Conservation (phyloP, 495 filamentous ascomycete genomes). For the Lasiosphaeris hirsuta region DNA sequence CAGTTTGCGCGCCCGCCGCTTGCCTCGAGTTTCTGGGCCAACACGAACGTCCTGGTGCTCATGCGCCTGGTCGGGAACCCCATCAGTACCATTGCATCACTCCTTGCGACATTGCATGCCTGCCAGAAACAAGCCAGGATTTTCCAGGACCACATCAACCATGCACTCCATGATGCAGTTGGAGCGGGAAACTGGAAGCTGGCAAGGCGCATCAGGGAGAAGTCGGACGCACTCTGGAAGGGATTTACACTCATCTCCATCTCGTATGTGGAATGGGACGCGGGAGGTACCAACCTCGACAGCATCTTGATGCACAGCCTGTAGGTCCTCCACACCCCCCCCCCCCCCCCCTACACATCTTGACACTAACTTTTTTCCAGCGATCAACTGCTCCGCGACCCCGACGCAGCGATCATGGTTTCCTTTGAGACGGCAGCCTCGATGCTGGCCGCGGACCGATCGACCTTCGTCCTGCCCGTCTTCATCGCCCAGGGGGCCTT, state of each 20-base stretch:
- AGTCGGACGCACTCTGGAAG: slow-evolving; percentile 6
- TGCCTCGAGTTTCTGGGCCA: background rate
- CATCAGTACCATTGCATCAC: slow-evolving; percentile 9
- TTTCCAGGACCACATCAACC: background rate
- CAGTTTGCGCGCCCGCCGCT: slow-evolving; percentile 15
- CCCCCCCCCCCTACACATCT: too few relatives aligned
- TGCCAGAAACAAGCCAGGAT: background rate
- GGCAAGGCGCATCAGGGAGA: background rate
- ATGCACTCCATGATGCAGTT: too few relatives aligned
- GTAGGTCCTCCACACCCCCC: background rate
- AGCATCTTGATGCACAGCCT: background rate
- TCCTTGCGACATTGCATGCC: background rate
- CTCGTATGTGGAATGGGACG: slow-evolving; percentile 6
- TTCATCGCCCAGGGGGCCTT: slow-evolving; percentile 14
- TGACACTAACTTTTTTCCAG: too few relatives aligned
- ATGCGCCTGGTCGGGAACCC: slow-evolving; percentile 11
- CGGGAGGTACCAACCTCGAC: background rate
- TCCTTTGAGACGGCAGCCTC: slow-evolving; percentile 4
- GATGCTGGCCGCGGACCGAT: slow-evolving; percentile 11
- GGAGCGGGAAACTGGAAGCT: too few relatives aligned
- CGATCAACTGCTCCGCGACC: background rate
- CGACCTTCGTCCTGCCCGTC: slow-evolving; percentile 14
- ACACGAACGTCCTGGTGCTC: slow-evolving; percentile 13
- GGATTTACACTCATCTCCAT: background rate
- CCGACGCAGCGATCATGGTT: background rate